A percentile compares a stretch with the other conserved stretches of the same genome.
These are phyloP conservation scores for Penicillium sp. DNA, from an alignment of 2,329 filamentous ascomycete genomes.

Conservation along the genomic window DNA sequence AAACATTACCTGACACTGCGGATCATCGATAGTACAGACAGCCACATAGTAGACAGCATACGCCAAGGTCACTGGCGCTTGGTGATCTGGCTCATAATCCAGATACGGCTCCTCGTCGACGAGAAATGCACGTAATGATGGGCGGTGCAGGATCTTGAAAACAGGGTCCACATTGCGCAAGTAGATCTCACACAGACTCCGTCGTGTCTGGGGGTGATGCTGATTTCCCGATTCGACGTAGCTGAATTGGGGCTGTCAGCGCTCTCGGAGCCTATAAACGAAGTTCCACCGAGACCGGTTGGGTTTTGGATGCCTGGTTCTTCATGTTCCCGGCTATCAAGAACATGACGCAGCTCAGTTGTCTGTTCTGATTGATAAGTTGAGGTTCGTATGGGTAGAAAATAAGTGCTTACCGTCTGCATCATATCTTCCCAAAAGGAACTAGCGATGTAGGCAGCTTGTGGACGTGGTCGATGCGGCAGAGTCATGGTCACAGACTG, in stretches of 20 bases:
- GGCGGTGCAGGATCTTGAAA: slow-evolving; percentile 31
- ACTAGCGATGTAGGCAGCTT: slow-evolving; percentile 18
- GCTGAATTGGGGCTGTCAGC: slow-evolving; percentile 13
- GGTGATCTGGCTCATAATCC: slow-evolving; percentile 26
- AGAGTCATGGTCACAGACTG: not conserved
- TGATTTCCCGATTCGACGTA: slow-evolving; percentile 5
- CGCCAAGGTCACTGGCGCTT: slow-evolving; percentile 23
- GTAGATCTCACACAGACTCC: slow-evolving; percentile 24
- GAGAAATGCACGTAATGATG: slow-evolving; percentile 26
- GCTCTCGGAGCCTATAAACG: slow-evolving; percentile 16
- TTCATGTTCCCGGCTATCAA: slow-evolving; percentile 19
- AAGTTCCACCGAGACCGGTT: slow-evolving; percentile 11
- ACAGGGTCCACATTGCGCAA: slow-evolving; percentile 28
- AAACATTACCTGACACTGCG: slow-evolving; percentile 22
- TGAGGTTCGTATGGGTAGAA: not conserved
- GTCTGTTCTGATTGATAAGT: slow-evolving; percentile 9
- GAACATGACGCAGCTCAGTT: slow-evolving; percentile 19
- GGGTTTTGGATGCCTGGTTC: slow-evolving; percentile 5
- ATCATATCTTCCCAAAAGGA: slow-evolving; percentile 27
- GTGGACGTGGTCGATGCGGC: slow-evolving; percentile 12
- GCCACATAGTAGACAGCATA: slow-evolving; percentile 27
- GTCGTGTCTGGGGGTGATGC: slow-evolving; percentile 12
- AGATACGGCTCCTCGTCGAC: slow-evolving; percentile 26
- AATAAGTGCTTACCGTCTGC: slow-evolving; percentile 20
- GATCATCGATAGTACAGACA: slow-evolving; percentile 22